A percentile compares a stretch with the other conserved stretches of the same genome.
phyloP scores from a whole-genome alignment of 2,329 filamentous ascomycete genomes.

The Microascus cirrosus region DNA sequence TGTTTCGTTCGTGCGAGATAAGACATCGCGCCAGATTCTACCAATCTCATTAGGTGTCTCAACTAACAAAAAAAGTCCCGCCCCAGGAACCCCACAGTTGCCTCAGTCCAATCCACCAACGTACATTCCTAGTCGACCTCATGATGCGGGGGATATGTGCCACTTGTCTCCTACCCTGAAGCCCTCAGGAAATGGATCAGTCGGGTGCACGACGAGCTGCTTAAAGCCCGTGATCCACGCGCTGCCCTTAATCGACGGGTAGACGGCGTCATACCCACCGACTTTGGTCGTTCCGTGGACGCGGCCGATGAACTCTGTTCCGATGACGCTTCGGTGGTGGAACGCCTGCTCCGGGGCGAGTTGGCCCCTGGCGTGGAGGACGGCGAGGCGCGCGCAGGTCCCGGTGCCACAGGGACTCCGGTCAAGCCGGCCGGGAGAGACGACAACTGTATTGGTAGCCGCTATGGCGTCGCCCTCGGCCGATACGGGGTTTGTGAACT shows the following conservation, averaged over 20 bases:
- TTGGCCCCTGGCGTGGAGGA: conserved; percentile 27
- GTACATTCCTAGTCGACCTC: background rate
- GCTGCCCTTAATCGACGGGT: conserved; percentile 27
- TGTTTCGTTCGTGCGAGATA: too few species aligned
- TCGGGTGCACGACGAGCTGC: conserved; percentile 27
- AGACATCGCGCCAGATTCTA: too few species aligned
- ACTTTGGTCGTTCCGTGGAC: conserved; percentile 25
- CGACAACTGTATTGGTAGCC: conserved; percentile 27
- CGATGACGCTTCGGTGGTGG: conserved; percentile 27
- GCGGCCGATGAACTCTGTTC: conserved; percentile 26
- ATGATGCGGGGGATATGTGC: background rate
- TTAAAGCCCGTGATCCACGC: conserved; percentile 34
- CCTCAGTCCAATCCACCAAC: background rate
- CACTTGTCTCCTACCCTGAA: conserved; percentile 8
- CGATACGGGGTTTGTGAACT: conserved; percentile 23
- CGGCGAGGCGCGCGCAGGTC: conserved; percentile 28
- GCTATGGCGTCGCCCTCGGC: conserved; percentile 13
- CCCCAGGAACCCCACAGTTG: background rate
- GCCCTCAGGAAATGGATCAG: conserved; percentile 29
- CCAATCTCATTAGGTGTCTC: background rate
- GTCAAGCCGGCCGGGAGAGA: conserved; percentile 32
- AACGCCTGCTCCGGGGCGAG: conserved; percentile 23
- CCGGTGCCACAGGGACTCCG: conserved; percentile 33
- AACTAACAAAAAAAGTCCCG: background rate
- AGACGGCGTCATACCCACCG: conserved; percentile 24